A percentile compares a stretch with the other conserved stretches of the same genome.
These are phyloP conservation scores for Penicillium sp. DNA, from an alignment of 2,329 filamentous ascomycete genomes.

Conservation along the genomic window DNA sequence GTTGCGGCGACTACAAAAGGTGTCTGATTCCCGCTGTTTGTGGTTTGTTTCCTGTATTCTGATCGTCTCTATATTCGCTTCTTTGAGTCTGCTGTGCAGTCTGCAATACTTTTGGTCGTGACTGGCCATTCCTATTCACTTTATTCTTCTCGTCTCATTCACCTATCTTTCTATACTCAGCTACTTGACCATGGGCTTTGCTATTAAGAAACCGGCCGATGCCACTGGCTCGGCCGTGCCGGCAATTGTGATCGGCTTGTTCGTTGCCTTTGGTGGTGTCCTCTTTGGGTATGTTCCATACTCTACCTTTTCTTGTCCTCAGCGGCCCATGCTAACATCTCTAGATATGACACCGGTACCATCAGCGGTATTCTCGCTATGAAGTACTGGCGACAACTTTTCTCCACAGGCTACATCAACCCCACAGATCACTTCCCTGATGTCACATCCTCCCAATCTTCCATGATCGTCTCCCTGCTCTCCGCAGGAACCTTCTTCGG, in stretches of 20 bases:
- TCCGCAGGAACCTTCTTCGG: slow-evolving; percentile 68
- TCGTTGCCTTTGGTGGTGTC: slow-evolving; percentile 59
- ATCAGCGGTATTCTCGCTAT: slow-evolving; percentile 54
- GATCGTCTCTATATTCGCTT: neutral
- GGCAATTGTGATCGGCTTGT: slow-evolving; percentile 55
- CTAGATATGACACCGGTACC: slow-evolving; percentile 53
- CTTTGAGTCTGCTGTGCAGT: slow-evolving; percentile 6
- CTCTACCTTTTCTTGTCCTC: slow-evolving; percentile 37
- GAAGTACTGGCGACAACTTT: slow-evolving; percentile 40
- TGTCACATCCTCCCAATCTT: slow-evolving; percentile 51
- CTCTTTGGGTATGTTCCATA: slow-evolving; percentile 46
- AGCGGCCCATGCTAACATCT: neutral
- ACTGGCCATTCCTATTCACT: neutral
- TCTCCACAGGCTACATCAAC: slow-evolving; percentile 37
- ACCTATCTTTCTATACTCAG: neutral
- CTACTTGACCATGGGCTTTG: slow-evolving; percentile 38
- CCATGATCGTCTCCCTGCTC: slow-evolving; percentile 42
- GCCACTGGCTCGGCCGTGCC: slow-evolving; percentile 47
- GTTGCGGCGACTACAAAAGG: neutral
- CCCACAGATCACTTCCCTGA: slow-evolving; percentile 41
- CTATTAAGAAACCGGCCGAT: slow-evolving; percentile 47
- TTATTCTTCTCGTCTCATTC: neutral
- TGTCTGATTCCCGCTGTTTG: slow-evolving; percentile 2
- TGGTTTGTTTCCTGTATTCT: slow-evolving; percentile 1
- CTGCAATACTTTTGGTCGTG: neutral